These are phyloP conservation scores for Solanum chilense DNA, from an alignment of 257 asterid genomes.

Conservation along the genomic window DNA sequence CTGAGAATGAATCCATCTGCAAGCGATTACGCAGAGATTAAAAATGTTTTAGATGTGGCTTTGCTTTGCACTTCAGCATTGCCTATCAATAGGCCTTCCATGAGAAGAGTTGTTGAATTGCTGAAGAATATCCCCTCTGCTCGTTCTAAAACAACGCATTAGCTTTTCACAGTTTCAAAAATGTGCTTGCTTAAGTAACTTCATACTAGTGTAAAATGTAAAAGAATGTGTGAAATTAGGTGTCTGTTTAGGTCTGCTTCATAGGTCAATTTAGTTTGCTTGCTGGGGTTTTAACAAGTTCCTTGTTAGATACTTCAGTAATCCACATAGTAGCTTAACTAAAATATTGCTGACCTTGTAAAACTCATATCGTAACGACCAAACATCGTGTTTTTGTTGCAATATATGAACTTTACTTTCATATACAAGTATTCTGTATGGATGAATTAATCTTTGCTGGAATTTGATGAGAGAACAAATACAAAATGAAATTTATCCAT, in stretches of 20 bases:
- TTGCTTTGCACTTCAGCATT: slow-evolving; percentile 44
- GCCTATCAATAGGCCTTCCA: slow-evolving; percentile 65
- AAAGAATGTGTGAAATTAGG: not conserved
- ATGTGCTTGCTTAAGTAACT: not conserved
- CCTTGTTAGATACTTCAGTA: not conserved
- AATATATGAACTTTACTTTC: not conserved
- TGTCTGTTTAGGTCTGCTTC: not conserved
- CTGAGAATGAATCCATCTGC: slow-evolving; percentile 30
- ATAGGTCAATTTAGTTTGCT: not conserved
- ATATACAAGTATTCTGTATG: not conserved
- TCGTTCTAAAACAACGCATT: slow-evolving; percentile 11
- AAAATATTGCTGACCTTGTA: not conserved
- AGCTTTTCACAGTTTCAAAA: not conserved
- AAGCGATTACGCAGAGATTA: slow-evolving; percentile 29
- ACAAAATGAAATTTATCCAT: not conserved
- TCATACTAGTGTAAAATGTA: not conserved
- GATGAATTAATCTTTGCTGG: not conserved
- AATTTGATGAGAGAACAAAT: not conserved
- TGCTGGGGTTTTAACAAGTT: not conserved
- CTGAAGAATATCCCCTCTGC: slow-evolving; percentile 21
- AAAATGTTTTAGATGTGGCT: slow-evolving; percentile 44
- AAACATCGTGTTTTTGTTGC: not conserved
- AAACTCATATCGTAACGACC: not conserved
- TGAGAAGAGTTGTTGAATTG: slow-evolving; percentile 71
- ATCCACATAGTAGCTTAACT: not conserved